Evolutionary conservation across 768 basidiomycete genomes (phyloP).

Genomic region (Wakefieldia striispora): DNA sequence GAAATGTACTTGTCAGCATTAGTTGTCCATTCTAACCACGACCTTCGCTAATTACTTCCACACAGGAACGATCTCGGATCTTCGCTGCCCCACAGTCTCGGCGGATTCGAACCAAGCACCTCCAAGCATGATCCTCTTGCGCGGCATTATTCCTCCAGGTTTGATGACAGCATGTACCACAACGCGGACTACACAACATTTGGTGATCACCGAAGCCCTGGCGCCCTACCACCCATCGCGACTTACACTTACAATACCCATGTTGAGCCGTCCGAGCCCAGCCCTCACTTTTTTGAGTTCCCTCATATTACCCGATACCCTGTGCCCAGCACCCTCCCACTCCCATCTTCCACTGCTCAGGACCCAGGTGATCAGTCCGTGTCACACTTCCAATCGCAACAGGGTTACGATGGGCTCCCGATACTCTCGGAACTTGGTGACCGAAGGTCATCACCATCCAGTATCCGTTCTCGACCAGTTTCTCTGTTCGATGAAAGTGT

Average conservation of each 20-base stretch:
- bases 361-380: slow-evolving; percentile 4
- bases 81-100: slow-evolving; percentile 28
- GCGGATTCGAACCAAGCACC: slow-evolving; percentile 19
- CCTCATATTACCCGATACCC: slow-evolving; percentile 28
- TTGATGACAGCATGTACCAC: slow-evolving; percentile 10
- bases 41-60: slow-evolving; percentile 34
- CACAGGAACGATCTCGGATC: slow-evolving; percentile 25
- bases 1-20: slow-evolving; percentile 37
- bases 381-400: slow-evolving; percentile 9
- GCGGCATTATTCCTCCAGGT: slow-evolving; percentile 2
- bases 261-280: slow-evolving; percentile 7
- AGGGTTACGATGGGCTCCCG: slow-evolving; percentile 9
- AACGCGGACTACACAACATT: slow-evolving; percentile 12
- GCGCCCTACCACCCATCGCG: slow-evolving; percentile 7
- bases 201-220: slow-evolving; percentile 12
- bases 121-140: slow-evolving; percentile 10
- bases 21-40: slow-evolving; percentile 8
- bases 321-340: slow-evolving; percentile 21
- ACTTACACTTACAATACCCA: slow-evolving; percentile 12
- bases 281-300: slow-evolving; percentile 27
- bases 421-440: slow-evolving; percentile 5
- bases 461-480: slow-evolving; percentile 10
- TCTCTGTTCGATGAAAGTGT: slow-evolving; percentile 4
- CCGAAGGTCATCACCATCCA: slow-evolving; percentile 10
- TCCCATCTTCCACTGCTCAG: slow-evolving; percentile 3